Evolutionary conservation across 75 land plant genomes (phyloP).

Genomic region (Gnetum montanum): DNA sequence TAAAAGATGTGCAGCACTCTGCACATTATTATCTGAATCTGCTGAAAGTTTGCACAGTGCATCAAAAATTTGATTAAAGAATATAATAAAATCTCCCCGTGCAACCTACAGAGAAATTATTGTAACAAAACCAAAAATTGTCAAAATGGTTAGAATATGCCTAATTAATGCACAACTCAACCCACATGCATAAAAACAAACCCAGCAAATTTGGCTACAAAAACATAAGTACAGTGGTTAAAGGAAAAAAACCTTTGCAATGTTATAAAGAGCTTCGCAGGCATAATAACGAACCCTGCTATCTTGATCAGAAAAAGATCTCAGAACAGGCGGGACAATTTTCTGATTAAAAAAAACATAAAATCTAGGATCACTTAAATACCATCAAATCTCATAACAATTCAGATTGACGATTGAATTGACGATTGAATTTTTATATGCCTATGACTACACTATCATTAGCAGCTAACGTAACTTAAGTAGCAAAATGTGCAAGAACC

Average conservation of each 20-base stretch:
- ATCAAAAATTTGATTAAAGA: constrained; percentile 97
- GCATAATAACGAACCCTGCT: constrained; percentile 97
- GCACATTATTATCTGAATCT: constrained; percentile 94
- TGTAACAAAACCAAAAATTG: not conserved
- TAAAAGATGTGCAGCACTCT: constrained; percentile 98
- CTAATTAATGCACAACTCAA: not conserved
- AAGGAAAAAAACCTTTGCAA: constrained; percentile 75
- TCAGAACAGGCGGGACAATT: constrained; percentile 93
- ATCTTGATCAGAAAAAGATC: constrained; percentile 88
- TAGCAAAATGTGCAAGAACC: too few species aligned
- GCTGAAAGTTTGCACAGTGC: constrained; percentile 99
- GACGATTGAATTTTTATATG: too few species aligned
- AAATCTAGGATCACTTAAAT: too few species aligned
- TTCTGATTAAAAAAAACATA: constrained; percentile 32
- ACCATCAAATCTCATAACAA: too few species aligned
- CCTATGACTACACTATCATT: too few species aligned
- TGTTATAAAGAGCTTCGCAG: constrained; percentile 98
- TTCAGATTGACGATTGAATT: too few species aligned
- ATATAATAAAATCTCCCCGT: constrained; percentile 90
- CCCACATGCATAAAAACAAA: not conserved
- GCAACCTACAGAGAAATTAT: constrained; percentile 65
- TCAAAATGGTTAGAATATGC: too few species aligned
- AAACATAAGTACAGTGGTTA: too few species aligned
- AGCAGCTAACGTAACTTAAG: too few species aligned
- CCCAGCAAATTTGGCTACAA: too few species aligned